Evolutionary conservation across 495 filamentous ascomycete species (phyloP).

Genomic region (Pseudoneurospora amorphoporcata): DNA sequence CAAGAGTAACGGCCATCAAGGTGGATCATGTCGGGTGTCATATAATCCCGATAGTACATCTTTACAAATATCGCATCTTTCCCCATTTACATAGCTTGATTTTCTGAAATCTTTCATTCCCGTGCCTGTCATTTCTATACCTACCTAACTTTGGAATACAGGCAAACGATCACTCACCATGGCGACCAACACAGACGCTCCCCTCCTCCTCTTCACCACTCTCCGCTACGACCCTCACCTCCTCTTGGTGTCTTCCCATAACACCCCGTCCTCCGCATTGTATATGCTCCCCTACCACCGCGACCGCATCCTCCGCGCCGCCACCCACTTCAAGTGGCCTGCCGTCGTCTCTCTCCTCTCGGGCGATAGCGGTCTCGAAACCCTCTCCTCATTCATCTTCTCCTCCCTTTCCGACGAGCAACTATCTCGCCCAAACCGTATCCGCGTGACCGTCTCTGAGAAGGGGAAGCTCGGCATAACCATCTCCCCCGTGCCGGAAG

Average conservation of each 20-base stretch:
- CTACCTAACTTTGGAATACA: background rate
- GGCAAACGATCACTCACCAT: background rate
- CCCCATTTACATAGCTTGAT: background rate
- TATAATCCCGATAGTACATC: background rate
- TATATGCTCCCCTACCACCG: constrained; percentile 79
- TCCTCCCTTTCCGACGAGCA: constrained; percentile 9
- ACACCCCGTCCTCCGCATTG: constrained; percentile 51
- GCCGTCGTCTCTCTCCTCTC: constrained; percentile 30
- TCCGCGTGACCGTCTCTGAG: constrained; percentile 44
- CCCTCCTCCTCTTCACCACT: constrained; percentile 59
- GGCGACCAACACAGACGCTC: constrained; percentile 1
- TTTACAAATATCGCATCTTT: background rate
- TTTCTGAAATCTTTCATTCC: background rate
- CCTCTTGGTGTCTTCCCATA: constrained; percentile 12
- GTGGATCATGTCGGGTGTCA: background rate
- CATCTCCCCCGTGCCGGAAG: constrained; percentile 34
- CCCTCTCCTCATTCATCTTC: constrained; percentile 17
- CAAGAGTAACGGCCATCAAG: background rate
- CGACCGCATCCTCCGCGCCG: constrained; percentile 67
- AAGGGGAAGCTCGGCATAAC: constrained; percentile 42
- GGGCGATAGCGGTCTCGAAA: constrained; percentile 33
- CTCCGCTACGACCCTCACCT: constrained; percentile 59
- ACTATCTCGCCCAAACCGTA: constrained; percentile 22
- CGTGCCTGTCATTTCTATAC: background rate
- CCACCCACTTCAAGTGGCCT: constrained; percentile 55